These are phyloP conservation scores for Pestalotiopsis sp. DNA, from an alignment of 2,329 filamentous ascomycete genomes.

Conservation along the genomic window DNA sequence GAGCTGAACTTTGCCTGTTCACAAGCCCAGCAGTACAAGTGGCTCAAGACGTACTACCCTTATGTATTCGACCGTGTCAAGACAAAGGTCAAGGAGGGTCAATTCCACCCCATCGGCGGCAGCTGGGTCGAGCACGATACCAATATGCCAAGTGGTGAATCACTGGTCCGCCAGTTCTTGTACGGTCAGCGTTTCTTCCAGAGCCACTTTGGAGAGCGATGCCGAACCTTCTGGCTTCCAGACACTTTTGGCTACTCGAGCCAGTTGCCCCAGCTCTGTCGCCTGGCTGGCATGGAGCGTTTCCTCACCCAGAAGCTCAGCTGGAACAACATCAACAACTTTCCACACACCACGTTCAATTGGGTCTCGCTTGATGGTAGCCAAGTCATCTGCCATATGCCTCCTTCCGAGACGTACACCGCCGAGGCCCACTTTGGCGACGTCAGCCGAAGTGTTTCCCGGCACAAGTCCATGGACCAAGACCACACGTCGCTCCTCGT, in stretches of 20 bases:
- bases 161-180: slow-evolving; percentile 88
- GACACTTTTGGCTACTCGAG: slow-evolving; percentile 98
- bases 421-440: slow-evolving; percentile 94
- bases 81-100: slow-evolving; percentile 84
- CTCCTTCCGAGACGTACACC: slow-evolving; percentile 93
- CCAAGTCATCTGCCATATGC: slow-evolving; percentile 97
- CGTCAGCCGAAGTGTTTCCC: slow-evolving; percentile 82
- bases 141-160: slow-evolving; percentile 95
- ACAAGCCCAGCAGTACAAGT: slow-evolving; percentile 97
- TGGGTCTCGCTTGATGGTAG: slow-evolving; percentile 96
- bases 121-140: slow-evolving; percentile 99
- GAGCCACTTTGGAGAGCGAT: slow-evolving; percentile 86
- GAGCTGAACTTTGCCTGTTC: slow-evolving; percentile 92
- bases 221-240: slow-evolving; percentile 93
- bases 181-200: slow-evolving; percentile 97
- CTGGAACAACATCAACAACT: slow-evolving; percentile 99
- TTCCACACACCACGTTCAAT: slow-evolving; percentile 98
- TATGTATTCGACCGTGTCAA: slow-evolving; percentile 89
- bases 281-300: slow-evolving; percentile 90
- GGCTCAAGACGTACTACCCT: slow-evolving; percentile 90
- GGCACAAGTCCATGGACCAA: slow-evolving; percentile 95
- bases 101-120: slow-evolving; percentile 92
- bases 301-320: slow-evolving; percentile 99
- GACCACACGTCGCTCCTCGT: slow-evolving; percentile 89
- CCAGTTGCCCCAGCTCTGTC: slow-evolving; percentile 91